These are phyloP conservation scores for Coniophora puteana DNA, from an alignment of 1,284 basidiomycete species.

Conservation along the genomic window DNA sequence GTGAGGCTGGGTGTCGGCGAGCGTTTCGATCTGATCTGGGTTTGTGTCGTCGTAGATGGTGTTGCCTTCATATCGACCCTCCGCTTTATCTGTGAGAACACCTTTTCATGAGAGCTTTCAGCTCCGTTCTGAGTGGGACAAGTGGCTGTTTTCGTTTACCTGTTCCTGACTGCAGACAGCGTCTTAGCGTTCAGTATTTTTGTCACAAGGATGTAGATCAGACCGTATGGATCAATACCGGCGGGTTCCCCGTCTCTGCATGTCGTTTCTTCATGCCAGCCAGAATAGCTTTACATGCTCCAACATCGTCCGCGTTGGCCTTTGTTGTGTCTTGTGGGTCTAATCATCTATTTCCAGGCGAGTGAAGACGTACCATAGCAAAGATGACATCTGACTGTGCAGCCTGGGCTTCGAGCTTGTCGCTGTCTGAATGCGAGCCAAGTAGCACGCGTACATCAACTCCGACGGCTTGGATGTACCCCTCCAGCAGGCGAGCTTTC, in stretches of 20 bases:
- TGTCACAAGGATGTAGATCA: too few species aligned
- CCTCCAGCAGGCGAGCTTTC: constrained; percentile 28
- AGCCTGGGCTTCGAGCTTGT: constrained; percentile 21
- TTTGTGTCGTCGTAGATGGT: constrained; percentile 40
- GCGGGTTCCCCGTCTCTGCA: constrained; percentile 31
- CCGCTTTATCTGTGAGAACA: constrained; percentile 29
- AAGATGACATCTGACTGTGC: constrained; percentile 31
- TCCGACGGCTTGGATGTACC: too few species aligned
- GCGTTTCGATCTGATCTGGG: constrained; percentile 33
- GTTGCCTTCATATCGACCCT: constrained; percentile 31
- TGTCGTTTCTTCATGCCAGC: constrained; percentile 40
- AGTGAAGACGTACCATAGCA: constrained; percentile 29
- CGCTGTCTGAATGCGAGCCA: constrained; percentile 21
- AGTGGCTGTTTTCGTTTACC: neutral
- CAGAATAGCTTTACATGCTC: constrained; percentile 40
- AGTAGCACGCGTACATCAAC: constrained; percentile 21
- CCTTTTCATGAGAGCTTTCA: too few species aligned
- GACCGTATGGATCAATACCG: constrained; percentile 53
- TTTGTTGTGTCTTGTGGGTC: too few species aligned
- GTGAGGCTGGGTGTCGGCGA: constrained; percentile 35
- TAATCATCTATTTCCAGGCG: too few species aligned
- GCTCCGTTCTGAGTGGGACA: constrained; percentile 17
- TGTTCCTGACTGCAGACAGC: too few species aligned
- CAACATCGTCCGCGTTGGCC: constrained; percentile 41
- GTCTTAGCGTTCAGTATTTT: too few species aligned